Evolutionary conservation across 2,329 filamentous ascomycete genomes (phyloP), one percentile per base, ranked within the genome.

Genomic region (Macrophomina pseudophaseolina): DNA sequence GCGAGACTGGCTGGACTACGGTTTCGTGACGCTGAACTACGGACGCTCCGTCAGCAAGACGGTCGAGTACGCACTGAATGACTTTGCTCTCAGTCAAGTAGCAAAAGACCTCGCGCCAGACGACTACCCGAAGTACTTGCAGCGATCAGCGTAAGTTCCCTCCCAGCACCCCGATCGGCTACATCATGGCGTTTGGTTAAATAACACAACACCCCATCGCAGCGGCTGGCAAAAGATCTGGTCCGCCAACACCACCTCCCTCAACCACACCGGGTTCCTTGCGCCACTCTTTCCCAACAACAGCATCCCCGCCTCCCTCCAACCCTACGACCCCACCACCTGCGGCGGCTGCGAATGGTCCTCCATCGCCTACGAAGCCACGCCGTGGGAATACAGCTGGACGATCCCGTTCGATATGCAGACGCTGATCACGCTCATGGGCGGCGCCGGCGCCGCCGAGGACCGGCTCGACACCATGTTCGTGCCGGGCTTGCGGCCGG

Each of bases 351-450:
- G 80, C 67, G 78, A 80, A 33, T 81, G 79, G 79, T 54, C 64
- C 0, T 74, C 77, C n/a, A 75, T 80, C 54, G 76, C 75, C 14
- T 82, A 82, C 63, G 80, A 82, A 70, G 79, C 74, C 2, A 80
- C 78, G 5, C 75, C 79, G 4, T 81, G 80, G 74, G 79, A 82
- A 60, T 82, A 82, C 67, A 79, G 76, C 1, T 82, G 81, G 64
- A 79, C 78, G 1, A 73, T 81, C 6, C 80, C 80, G 1, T 79
- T 81, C 64, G 80, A 82, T 52, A 74, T 81, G 59, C 70, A 76
- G 23, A 78, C 76, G 3, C 71, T 82, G 18, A 82, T 82, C 44
- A 67, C 75, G 1, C 76, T 81, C 64, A 81, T 81, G 78, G 80
- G 80, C 6, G 80, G 80, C 0, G 53, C 71, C 0, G 59, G 70